Base-by-base conservation (phyloP, 2,329 filamentous ascomycete species). In the Cyphellophora attinorum region DNA sequence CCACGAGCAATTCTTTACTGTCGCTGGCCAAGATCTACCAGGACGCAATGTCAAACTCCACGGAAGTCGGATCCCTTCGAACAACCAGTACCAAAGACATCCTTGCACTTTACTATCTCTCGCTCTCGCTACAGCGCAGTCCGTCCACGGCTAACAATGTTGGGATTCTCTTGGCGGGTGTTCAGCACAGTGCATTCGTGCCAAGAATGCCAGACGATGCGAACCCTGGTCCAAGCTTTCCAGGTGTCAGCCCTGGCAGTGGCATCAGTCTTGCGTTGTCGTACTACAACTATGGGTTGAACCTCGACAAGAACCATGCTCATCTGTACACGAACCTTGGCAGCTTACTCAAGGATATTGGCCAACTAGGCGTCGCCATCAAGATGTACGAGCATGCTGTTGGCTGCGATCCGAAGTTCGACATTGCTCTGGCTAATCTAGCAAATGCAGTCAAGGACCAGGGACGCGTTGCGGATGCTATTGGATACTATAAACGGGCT, bases 141-240 rank as follows among this genome's bases (percentile, higher is more conserved):
- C 91, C 91, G 2, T 98, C 91, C 0, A 98, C 91, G 0, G 91
- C 91, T 1, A 98, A 98, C 55, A 98, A 98, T 55, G 88, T 98
- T 10, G 91, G 91, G 3, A 98, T 98, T 36, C 68, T 98, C 17
- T 74, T 98, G n/a, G 91, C 91, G 4, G 85, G 91, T 37, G 83
- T 96, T 13, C 91, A 94, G 52, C 86, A 93, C 48, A 68, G 67
- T 16, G 39, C 42, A 12, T 53, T 56, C 10, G 60, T 61, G 3
- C 59, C 61, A 6, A 67, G 62, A 31, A 47, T 54, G 37, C 47
- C 33, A 11, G 42, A 45, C 14, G 37, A 34, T 47, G 13, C 43
- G 51, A 33, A 40, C 58, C 41, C 51, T n/a, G 35, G 42, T 16
- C 38, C 46, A 14, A 35, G 41, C n/a, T 14, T 21, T 11, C 82